Base-by-base conservation (phyloP, 73 alveolate genomes). In the Halteria grandinella region DNA sequence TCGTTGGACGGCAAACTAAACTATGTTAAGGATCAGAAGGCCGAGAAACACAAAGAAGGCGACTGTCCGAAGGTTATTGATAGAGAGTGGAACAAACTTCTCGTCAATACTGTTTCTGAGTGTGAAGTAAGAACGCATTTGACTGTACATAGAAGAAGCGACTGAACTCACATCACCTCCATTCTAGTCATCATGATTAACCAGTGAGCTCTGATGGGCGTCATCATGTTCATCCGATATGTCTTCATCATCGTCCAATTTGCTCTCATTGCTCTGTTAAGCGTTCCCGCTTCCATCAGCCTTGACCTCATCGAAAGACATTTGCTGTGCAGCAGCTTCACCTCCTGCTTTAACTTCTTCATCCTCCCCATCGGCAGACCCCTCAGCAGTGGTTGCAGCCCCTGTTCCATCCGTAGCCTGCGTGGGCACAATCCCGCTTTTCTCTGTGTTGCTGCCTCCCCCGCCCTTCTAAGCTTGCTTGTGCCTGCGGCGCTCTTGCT, bases 31-130 rank as follows among this genome's bases (percentile, higher is more conserved):
- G 23, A 43, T 23, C 8, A 75, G 8, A 11, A 75, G 79, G 10
- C 54, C 47, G 4, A 58, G 6, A 17, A 36, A 43, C 44, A 75
- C 45, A 8, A 47, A 5, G 33, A 58, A 58, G 5, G 71, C 78
- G 2, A 51, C 66, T 28, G 31, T 45, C 25, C 66, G 34, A 8
- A 75, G 43, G 33, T 58, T 55, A 15, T 41, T 57, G 29, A 75
- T 58, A 8, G 79, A 58, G n/a, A 23, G n/a, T 6, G 87, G 78
- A 15, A 75, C 39, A 49, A 21, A 75, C 47, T 75, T 63, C 48
- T 75, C 87, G n/a, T 75, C 87, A 43, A 75, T 75, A 27, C 79
- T 79, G 25, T 55, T 75, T 36, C 87, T 75, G 41, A 75, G 55
- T 1, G 79, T 25, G 24, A 23, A 69, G 40, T 34, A 41, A 12